A percentile compares a stretch with the other conserved stretches of the same genome.
phyloP scores from a whole-genome alignment of 73 alveolate genomes.

The Blepharisma stoltei region DNA sequence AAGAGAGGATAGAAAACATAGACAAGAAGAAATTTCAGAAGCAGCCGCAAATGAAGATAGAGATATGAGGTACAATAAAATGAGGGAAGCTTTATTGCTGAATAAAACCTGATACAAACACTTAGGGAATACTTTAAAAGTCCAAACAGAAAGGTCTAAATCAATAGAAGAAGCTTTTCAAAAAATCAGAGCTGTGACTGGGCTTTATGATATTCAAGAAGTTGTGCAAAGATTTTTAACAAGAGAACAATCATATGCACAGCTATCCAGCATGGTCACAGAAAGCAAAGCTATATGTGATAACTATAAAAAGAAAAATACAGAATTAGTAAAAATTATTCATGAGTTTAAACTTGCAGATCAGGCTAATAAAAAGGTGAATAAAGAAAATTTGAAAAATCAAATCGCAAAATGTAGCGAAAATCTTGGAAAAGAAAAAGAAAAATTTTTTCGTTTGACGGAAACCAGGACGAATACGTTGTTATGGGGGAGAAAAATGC shows the following conservation, averaged over 20 bases:
- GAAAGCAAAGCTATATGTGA: background rate
- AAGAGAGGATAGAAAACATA: conserved; percentile 46
- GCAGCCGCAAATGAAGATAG: conserved; percentile 72
- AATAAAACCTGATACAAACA: conserved; percentile 54
- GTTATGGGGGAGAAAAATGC: conserved; percentile 2
- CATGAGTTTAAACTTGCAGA: background rate
- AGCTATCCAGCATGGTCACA: conserved; percentile 35
- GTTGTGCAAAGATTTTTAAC: conserved; percentile 60
- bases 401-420: background rate
- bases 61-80: conserved; percentile 50
- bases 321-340: conserved; percentile 15
- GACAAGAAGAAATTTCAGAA: conserved; percentile 64
- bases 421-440: background rate
- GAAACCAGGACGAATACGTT: background rate
- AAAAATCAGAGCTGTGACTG: conserved; percentile 45
- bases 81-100: conserved; percentile 54
- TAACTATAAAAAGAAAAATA: background rate
- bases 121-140: conserved; percentile 58
- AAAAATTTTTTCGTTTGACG: background rate
- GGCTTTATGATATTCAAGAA: conserved; percentile 48
- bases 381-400: background rate
- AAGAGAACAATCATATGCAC: conserved; percentile 56
- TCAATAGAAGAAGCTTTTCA: conserved; percentile 65
- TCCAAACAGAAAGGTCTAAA: conserved; percentile 51
- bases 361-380: background rate